Conservation (phyloP, 352 stramenopile genomes). For the Phytophthora agathidicida region DNA sequence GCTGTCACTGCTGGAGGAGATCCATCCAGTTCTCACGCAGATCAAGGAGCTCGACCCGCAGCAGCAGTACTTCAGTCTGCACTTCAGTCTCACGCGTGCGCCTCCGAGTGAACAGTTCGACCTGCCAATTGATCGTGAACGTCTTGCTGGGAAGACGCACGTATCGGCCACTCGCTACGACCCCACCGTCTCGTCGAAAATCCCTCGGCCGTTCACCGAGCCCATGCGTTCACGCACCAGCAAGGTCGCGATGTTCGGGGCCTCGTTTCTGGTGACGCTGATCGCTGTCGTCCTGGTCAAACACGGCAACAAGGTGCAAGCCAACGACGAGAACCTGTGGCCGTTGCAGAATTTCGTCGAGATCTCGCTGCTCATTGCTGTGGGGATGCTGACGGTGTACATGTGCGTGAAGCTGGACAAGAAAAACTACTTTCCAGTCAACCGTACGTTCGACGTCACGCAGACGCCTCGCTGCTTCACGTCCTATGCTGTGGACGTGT, state of each 20-base stretch:
- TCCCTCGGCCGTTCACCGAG: constrained; percentile 32
- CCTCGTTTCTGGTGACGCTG: constrained; percentile 25
- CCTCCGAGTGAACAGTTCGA: constrained; percentile 26
- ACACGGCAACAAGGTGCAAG: constrained; percentile 32
- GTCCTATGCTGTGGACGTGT: constrained; percentile 11
- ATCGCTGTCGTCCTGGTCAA: constrained; percentile 38
- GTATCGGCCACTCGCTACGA: constrained; percentile 10
- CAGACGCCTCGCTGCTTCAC: constrained; percentile 18
- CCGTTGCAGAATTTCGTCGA: constrained; percentile 56
- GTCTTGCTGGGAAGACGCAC: constrained; percentile 13
- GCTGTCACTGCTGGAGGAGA: constrained; percentile 46
- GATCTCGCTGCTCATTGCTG: constrained; percentile 27
- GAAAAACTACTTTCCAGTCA: too few species aligned
- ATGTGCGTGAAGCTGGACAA: constrained; percentile 7
- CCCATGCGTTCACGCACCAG: constrained; percentile 27
- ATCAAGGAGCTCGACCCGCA: constrained; percentile 38
- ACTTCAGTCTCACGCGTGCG: constrained; percentile 39
- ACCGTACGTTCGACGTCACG: background rate
- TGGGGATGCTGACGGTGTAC: constrained; percentile 14
- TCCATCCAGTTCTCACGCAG: constrained; percentile 39
- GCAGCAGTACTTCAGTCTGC: constrained; percentile 24
- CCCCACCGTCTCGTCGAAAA: constrained; percentile 3
- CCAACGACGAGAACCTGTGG: constrained; percentile 35
- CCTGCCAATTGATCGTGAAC: constrained; percentile 30
- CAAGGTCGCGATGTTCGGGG: constrained; percentile 30